Base-by-base conservation (phyloP, 2,329 filamentous ascomycete species). In the Gaeumannomyces tritici region DNA sequence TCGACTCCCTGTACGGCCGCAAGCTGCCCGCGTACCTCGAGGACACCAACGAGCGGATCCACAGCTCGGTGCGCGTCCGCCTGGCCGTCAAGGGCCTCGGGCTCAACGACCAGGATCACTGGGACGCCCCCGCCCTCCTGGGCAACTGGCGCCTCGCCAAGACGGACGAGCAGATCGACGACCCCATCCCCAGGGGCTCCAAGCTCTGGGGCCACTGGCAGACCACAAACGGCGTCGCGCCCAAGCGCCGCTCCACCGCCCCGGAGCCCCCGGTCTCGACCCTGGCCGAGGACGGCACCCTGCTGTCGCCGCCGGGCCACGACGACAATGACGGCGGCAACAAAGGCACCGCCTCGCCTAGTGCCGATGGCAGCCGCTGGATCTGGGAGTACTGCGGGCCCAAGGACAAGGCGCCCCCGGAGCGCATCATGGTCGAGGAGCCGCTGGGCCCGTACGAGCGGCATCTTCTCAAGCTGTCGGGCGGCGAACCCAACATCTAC, bases 1-100 rank as follows among this genome's bases (percentile, higher is more conserved):
- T 75, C 21, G 73, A 82, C 61, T 73, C 76, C 2, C 70, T 73
- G 57, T 76, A 74, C 1, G 75, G 76, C 11, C 69, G 68, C 15
- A 67, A 70, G 35, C 71, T 72, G 55, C 65, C 68, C 1, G 70
- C 71, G 11, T 82, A 76, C 63, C 75, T 85, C 29, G 68, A 77
- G 61, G 76, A 80, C 64, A 85, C 82, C 12, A 81, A 83, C 66
- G 82, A 85, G 70, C 76, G 79, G 11, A 77, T 84, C 42, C 82
- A 85, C 68, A 78, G 78, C 64, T 81, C 79, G 2, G 82, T 82
- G 1, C 76, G 82, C 1, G 74, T 83, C n/a, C 77, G 81, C 4
- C 75, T 84, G 18, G 78, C 79, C 2, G 79, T 79, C 64, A 69
- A 76, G 60, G 82, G 82, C 1, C 74, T 82, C 3, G 24, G 18